These are phyloP conservation scores for Neltuma alba DNA, from an alignment of 306 rosid species.

Conservation along the genomic window DNA sequence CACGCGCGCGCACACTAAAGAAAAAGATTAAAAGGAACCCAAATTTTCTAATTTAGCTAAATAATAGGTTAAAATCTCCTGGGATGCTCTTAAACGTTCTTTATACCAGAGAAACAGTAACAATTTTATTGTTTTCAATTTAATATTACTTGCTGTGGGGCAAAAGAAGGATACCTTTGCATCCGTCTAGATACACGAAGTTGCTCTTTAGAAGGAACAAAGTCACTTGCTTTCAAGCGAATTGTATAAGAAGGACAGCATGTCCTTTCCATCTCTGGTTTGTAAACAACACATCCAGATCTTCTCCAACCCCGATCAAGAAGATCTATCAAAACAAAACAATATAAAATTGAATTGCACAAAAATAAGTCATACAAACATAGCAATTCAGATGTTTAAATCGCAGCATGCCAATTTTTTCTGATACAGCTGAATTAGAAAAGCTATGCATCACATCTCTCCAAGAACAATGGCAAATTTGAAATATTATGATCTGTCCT, in stretches of 20 bases:
- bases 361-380: slow-evolving; percentile 14
- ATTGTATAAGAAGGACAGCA: slow-evolving; percentile 97
- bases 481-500: slow-evolving; percentile 10
- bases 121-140: background rate
- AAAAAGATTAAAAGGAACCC: background rate
- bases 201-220: slow-evolving; percentile 86
- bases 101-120: background rate
- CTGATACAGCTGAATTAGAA: background rate
- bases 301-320: slow-evolving; percentile 98
- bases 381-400: background rate
- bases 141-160: background rate
- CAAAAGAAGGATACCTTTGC: slow-evolving; percentile 68
- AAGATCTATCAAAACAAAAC: slow-evolving; percentile 57
- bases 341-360: slow-evolving; percentile 7
- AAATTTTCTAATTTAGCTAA: background rate
- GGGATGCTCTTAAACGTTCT: slow-evolving; percentile 19
- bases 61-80: slow-evolving; percentile 6
- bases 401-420: background rate
- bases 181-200: slow-evolving; percentile 67
- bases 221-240: slow-evolving; percentile 72
- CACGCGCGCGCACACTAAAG: background rate
- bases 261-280: slow-evolving; percentile 91
- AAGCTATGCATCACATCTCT: background rate
- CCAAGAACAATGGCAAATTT: slow-evolving; percentile 24
- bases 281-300: slow-evolving; percentile 89